Base-by-base conservation (phyloP, 495 filamentous ascomycete genomes). In the Aspergillus avenaceus region DNA sequence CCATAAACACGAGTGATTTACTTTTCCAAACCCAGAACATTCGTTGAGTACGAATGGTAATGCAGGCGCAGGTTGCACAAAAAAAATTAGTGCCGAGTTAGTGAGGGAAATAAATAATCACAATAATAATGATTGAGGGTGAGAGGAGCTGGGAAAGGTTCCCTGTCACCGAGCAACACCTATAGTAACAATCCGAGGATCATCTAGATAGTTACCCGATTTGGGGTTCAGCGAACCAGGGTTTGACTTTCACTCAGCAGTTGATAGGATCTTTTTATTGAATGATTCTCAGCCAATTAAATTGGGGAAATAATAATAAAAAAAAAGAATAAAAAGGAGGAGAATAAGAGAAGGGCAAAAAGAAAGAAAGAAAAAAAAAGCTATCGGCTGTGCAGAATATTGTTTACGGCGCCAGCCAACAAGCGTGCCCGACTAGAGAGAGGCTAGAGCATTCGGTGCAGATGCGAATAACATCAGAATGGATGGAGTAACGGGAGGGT, bases 1-100 rank as follows among this genome's bases (percentile, higher is more conserved):
- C 50, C 54, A 60, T 61, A 60, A 50, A 52, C 55, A 55, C 36
- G n/a, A 14, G 24, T 28, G 26, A 16, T 13, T 19, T 14, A 13
- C 21, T 16, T 32, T 45, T 12, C 7, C 5, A 21, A 31, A 7
- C 9, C 25, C 41, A 19, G 14, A 13, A 16, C 25, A 45, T n/a
- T 16, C 25, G n/a, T n/a, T 12, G 0, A 2, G 14, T 5, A 38
- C 34, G 11, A 38, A 38, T 38, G 4, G 12, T 8, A 16, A 8
- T 21, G 1, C 6, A 21, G 12, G 3, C 16, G 13, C 16, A 19
- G 34, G 34, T 38, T 38, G 34, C 34, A 38, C 34, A 38, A 11
- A 8, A 38, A 38, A n/a, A n/a, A n/a, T n/a, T 38, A 14, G 34
- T 38, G 34, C 34, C n/a, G n/a, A n/a, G n/a, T n/a, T n/a, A n/a